phyloP scores from a whole-genome alignment of 192 early-diverging fungal species.

The Backusella morwellensis region DNA sequence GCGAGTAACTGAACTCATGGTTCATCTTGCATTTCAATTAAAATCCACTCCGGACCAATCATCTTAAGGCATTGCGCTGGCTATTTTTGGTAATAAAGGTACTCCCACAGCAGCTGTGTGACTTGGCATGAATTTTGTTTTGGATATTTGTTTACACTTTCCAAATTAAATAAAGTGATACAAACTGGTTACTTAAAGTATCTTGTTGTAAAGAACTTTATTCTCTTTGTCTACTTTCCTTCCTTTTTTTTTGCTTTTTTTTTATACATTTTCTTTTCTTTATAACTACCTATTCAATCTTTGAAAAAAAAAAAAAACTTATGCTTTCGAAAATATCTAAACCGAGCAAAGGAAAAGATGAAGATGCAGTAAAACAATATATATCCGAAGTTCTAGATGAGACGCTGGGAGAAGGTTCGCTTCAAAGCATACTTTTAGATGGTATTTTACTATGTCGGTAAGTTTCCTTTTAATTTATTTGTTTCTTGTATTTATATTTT shows the following conservation, averaged over 20 bases:
- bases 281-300: not conserved
- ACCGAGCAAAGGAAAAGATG: conserved; percentile 1
- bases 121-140: not conserved
- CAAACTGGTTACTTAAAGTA: not conserved
- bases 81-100: not conserved
- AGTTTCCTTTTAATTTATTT: conserved; percentile 2
- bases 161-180: not conserved
- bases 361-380: conserved; percentile 3
- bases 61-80: not conserved
- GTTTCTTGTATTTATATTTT: not conserved
- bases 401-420: conserved; percentile 28
- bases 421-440: conserved; percentile 66
- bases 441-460: conserved; percentile 78
- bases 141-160: not conserved
- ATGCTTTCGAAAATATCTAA: not conserved
- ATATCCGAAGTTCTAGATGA: not conserved
- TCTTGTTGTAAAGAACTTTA: not conserved
- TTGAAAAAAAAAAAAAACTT: not conserved
- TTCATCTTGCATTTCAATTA: too few species aligned
- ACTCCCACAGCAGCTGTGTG: not conserved
- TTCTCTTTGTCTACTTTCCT: not conserved
- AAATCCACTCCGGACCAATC: not conserved
- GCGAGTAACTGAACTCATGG: too few species aligned
- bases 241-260: not conserved
- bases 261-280: not conserved